A percentile compares a stretch with the other conserved stretches of the same genome.
Conservation (phyloP, 352 stramenopile species). For the Thalassiosira livingstoniorum region DNA sequence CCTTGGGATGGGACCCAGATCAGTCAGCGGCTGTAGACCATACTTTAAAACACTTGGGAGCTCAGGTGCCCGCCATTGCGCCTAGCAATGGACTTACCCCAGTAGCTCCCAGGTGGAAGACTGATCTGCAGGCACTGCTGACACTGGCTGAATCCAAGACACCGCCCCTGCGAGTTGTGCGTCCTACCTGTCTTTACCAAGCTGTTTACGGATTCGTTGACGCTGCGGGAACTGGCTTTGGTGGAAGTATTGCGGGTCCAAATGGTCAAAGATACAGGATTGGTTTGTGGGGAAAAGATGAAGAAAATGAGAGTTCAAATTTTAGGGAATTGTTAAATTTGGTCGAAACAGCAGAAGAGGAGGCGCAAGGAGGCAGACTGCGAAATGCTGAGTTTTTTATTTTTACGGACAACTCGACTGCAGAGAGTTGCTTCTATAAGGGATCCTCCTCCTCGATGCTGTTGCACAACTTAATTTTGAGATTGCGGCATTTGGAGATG, state of each 20-base stretch:
- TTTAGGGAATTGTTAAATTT: conserved; percentile 60
- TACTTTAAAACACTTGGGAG: no score
- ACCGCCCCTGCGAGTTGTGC: conserved; percentile 14
- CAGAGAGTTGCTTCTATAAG: conserved; percentile 58
- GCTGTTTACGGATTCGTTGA: conserved; percentile 58
- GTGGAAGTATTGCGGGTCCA: not conserved
- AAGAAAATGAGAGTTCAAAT: conserved; percentile 50
- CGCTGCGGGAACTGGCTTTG: conserved; percentile 43
- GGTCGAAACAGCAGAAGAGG: conserved; percentile 41
- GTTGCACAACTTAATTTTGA: conserved; percentile 49
- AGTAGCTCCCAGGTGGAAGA: conserved; percentile 29
- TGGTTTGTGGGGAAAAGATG: conserved; percentile 36
- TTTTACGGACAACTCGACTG: conserved; percentile 71
- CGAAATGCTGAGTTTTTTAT: conserved; percentile 57
- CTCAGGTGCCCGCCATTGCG: no score
- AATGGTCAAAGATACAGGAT: conserved; percentile 9
- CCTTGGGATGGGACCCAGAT: no score
- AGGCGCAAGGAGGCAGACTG: conserved; percentile 12
- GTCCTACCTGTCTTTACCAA: not conserved
- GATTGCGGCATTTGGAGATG: conserved; percentile 16
- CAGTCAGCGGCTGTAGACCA: no score
- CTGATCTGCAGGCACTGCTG: conserved; percentile 46
- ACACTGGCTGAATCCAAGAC: not conserved
- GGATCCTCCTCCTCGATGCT: conserved; percentile 44
- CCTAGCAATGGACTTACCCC: conserved; percentile 22